Conservation (phyloP, 2,329 filamentous ascomycete species). For the Cordyceps fumosorosea region DNA sequence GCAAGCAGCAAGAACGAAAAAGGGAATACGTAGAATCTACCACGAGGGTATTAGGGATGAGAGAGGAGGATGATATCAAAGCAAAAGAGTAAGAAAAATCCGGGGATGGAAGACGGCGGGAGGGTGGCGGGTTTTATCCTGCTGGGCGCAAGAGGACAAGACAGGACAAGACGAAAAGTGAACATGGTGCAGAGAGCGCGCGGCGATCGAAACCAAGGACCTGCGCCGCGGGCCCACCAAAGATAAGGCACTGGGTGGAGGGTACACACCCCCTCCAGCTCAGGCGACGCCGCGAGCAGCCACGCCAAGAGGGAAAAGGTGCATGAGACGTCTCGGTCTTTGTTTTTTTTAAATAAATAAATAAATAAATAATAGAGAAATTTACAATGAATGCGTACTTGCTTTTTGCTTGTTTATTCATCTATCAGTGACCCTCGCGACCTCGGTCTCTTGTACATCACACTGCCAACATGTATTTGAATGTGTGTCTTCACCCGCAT, state of each 20-base stretch:
- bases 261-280: not conserved
- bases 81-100: not conserved
- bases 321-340: no score
- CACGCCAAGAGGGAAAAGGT: not conserved
- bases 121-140: conserved; percentile 11
- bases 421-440: no score
- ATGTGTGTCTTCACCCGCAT: not conserved
- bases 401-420: no score
- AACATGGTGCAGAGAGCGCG: not conserved
- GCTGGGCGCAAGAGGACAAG: not conserved
- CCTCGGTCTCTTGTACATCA: no score
- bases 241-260: conserved; percentile 4
- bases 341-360: no score
- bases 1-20: not conserved
- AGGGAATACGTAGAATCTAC: not conserved
- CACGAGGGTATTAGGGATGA: not conserved
- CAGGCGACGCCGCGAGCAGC: not conserved
- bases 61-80: conserved; percentile 1
- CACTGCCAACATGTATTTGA: no score
- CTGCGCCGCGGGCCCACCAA: conserved; percentile 4
- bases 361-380: no score
- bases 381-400: no score
- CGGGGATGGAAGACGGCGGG: not conserved
- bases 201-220: conserved; percentile 6
- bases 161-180: not conserved